Conservation (phyloP, 1,139 yeast genomes). For the Pichia sp. region DNA sequence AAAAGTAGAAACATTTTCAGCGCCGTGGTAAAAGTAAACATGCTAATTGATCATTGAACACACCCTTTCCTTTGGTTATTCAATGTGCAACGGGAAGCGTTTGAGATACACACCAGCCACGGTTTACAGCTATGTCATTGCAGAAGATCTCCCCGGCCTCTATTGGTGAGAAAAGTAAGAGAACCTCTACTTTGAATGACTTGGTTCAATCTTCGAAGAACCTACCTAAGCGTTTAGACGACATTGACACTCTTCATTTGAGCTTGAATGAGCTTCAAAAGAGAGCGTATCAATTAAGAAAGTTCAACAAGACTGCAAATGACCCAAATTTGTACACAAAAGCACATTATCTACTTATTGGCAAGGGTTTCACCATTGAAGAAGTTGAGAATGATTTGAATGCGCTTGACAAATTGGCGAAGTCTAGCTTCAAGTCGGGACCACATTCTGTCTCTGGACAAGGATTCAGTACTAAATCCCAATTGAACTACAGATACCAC, state of each 20-base stretch:
- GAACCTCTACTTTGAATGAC: conserved; percentile 39
- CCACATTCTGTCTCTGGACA: background rate
- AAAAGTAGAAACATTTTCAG: no score
- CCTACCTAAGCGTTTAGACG: conserved; percentile 57
- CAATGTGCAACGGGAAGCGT: no score
- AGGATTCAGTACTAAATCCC: background rate
- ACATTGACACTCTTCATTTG: conserved; percentile 64
- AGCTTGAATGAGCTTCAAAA: conserved; percentile 73
- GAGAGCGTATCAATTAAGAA: conserved; percentile 57
- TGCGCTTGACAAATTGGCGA: background rate
- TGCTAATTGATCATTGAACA: no score
- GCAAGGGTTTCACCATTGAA: conserved; percentile 84
- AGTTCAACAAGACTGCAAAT: conserved; percentile 30
- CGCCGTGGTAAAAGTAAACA: no score
- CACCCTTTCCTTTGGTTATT: no score
- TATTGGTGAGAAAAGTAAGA: conserved; percentile 3
- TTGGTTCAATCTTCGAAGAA: conserved; percentile 64
- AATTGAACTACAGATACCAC: background rate
- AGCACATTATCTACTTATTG: conserved; percentile 86
- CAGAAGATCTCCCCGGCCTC: no score
- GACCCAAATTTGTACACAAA: conserved; percentile 50
- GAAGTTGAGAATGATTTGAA: conserved; percentile 38
- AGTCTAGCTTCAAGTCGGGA: background rate
- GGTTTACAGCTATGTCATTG: no score
- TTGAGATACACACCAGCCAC: no score